phyloP scores from a whole-genome alignment of 345 rosid genomes.

The Eucalyptus marginata region DNA sequence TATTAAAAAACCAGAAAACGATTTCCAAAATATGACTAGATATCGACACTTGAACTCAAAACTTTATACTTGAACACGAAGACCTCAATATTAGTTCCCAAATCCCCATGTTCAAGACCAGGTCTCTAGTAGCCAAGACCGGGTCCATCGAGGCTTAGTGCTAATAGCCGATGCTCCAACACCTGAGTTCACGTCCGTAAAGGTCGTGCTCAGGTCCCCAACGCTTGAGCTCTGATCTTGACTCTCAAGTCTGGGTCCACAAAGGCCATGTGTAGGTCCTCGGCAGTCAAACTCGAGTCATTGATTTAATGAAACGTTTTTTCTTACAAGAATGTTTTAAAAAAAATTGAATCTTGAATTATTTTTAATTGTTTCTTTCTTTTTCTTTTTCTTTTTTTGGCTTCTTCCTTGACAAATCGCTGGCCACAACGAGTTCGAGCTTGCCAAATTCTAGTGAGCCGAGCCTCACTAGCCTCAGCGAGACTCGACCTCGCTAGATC shows the following conservation, averaged over 20 bases:
- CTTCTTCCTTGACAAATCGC: not conserved
- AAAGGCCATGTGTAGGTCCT: not conserved
- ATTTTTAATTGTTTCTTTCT: not conserved
- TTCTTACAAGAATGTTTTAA: not conserved
- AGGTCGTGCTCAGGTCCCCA: accelerated
- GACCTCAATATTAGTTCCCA: not conserved
- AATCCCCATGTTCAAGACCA: not conserved
- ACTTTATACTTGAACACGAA: not conserved
- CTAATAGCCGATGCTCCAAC: not conserved
- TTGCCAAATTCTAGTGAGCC: not conserved
- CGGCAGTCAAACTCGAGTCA: accelerated
- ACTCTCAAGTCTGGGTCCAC: not conserved
- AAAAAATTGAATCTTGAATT: not conserved
- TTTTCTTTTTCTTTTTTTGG: not conserved
- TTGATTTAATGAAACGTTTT: not conserved
- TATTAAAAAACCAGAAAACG: not conserved
- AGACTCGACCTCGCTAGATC: not conserved
- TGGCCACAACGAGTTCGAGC: not conserved
- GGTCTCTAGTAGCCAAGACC: not conserved
- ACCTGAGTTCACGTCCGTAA: accelerated
- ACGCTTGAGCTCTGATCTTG: not conserved
- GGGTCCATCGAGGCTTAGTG: not conserved
- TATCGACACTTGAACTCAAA: not conserved
- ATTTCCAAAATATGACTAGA: not conserved
- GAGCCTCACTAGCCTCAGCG: not conserved